A percentile compares a stretch with the other conserved stretches of the same genome.
phyloP scores from a whole-genome alignment of 179 eudicot genomes.

The Silene coronaria region DNA sequence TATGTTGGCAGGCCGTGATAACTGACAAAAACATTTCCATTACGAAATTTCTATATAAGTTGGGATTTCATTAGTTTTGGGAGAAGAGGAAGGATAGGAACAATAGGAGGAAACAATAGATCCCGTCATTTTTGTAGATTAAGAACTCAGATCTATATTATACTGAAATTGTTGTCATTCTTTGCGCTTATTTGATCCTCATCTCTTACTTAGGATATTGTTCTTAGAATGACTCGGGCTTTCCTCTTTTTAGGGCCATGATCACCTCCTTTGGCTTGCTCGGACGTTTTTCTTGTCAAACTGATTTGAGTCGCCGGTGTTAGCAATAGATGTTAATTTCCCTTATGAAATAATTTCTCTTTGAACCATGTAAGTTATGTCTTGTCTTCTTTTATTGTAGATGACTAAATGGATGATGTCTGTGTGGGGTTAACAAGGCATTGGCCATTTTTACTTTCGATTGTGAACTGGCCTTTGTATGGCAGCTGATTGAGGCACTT shows the following conservation, averaged over 20 bases:
- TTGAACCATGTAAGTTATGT: slow-evolving; percentile 30
- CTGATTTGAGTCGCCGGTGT: background rate
- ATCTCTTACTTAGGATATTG: background rate
- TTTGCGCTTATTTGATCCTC: background rate
- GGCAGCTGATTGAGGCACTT: slow-evolving; percentile 27
- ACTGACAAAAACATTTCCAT: background rate
- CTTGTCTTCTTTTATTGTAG: slow-evolving; percentile 35
- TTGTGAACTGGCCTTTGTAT: slow-evolving; percentile 31
- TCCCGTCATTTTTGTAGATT: background rate
- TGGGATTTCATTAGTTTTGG: background rate
- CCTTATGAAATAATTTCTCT: no score
- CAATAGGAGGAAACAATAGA: background rate
- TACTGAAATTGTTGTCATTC: background rate
- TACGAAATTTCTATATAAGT: no score
- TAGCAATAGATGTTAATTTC: no score
- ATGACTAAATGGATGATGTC: slow-evolving; percentile 66
- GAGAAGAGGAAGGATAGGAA: background rate
- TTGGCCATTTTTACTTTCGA: slow-evolving; percentile 33
- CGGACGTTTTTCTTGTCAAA: background rate
- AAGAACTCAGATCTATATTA: background rate
- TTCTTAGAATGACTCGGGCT: background rate
- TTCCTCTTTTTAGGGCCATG: background rate
- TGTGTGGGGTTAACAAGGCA: slow-evolving; percentile 30
- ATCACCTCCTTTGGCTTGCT: background rate
- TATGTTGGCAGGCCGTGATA: no score